Evolutionary conservation across 2,329 filamentous ascomycete genomes (phyloP).

Genomic region (Exophiala dermatitidis): DNA sequence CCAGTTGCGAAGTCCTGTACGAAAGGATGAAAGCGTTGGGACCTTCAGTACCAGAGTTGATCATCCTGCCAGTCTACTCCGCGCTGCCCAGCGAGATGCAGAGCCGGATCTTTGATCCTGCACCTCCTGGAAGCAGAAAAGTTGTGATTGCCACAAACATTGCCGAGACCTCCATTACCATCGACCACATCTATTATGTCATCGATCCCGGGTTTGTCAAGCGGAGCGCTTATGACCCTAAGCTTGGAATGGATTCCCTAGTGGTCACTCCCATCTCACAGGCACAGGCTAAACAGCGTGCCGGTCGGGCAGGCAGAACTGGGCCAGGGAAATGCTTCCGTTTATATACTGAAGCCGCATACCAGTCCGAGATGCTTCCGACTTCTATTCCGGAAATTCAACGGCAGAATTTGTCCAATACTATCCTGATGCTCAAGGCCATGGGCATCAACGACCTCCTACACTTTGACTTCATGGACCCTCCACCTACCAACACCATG

Average conservation of each 20-base stretch:
- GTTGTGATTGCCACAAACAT: conserved; percentile 98
- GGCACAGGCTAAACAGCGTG: conserved; percentile 89
- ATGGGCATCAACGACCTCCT: conserved; percentile 98
- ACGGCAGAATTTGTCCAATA: conserved; percentile 82
- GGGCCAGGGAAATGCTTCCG: conserved; percentile 95
- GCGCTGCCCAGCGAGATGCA: conserved; percentile 90
- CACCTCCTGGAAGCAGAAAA: conserved; percentile 76
- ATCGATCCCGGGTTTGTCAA: conserved; percentile 97
- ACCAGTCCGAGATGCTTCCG: conserved; percentile 92
- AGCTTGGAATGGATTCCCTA: conserved; percentile 94
- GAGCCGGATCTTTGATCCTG: conserved; percentile 87
- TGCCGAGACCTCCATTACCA: conserved; percentile 94
- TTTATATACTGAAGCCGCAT: conserved; percentile 89
- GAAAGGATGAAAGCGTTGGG: conserved; percentile 96
- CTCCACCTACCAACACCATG: conserved; percentile 95
- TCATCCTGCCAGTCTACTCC: conserved; percentile 94
- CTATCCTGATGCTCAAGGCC: conserved; percentile 95
- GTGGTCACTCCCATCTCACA: conserved; percentile 95
- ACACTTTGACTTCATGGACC: conserved; percentile 99
- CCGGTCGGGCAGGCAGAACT: conserved; percentile 86
- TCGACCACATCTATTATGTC: conserved; percentile 96
- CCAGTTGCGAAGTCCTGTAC: conserved; percentile 80
- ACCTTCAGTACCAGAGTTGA: conserved; percentile 78
- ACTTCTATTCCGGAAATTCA: conserved; percentile 96
- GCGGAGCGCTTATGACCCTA: conserved; percentile 93